A percentile compares a stretch with the other conserved stretches of the same genome.
phyloP scores from a whole-genome alignment of 345 rosid species.

The Sisymbrium altissimum region DNA sequence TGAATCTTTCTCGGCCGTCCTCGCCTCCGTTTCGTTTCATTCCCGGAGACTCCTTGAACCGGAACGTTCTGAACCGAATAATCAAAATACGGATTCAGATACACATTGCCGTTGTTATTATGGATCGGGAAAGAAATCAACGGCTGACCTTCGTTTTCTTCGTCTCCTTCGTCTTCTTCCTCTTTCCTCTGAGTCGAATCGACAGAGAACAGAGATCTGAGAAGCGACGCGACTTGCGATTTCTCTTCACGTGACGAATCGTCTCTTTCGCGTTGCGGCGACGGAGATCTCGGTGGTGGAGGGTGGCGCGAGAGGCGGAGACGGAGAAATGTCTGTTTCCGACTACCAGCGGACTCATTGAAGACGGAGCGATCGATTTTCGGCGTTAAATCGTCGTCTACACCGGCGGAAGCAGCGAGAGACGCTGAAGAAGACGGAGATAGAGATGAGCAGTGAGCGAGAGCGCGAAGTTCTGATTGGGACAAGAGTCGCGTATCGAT shows the following conservation, averaged over 20 bases:
- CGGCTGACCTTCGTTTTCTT: conserved; percentile 29
- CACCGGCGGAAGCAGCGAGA: conserved; percentile 28
- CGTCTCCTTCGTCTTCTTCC: conserved; percentile 26
- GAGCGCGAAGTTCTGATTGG: conserved; percentile 64
- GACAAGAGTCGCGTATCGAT: conserved; percentile 64
- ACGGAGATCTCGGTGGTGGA: conserved; percentile 25
- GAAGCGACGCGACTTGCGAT: conserved; percentile 41
- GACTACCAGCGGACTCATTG: conserved; percentile 96
- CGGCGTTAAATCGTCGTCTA: conserved; percentile 51
- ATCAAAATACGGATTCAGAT: conserved; percentile 20
- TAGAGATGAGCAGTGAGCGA: conserved; percentile 53
- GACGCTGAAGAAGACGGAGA: conserved; percentile 46
- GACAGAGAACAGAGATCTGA: conserved; percentile 58
- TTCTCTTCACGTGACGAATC: conserved; percentile 47
- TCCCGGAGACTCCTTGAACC: conserved; percentile 26
- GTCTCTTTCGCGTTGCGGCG: conserved; percentile 28
- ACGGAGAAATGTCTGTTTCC: conserved; percentile 86
- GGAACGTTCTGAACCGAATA: conserved; percentile 17
- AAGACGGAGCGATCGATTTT: conserved; percentile 86
- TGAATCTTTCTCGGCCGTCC: conserved; percentile 58
- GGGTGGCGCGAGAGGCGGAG: conserved; percentile 68
- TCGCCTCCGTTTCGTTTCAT: conserved; percentile 49
- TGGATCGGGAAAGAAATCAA: conserved; percentile 41
- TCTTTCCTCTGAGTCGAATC: conserved; percentile 27
- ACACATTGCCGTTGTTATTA: conserved; percentile 14